These are phyloP conservation scores for Rhizomucor pusillus DNA, from an alignment of 371 early-diverging fungal genomes.

Conservation along the genomic window DNA sequence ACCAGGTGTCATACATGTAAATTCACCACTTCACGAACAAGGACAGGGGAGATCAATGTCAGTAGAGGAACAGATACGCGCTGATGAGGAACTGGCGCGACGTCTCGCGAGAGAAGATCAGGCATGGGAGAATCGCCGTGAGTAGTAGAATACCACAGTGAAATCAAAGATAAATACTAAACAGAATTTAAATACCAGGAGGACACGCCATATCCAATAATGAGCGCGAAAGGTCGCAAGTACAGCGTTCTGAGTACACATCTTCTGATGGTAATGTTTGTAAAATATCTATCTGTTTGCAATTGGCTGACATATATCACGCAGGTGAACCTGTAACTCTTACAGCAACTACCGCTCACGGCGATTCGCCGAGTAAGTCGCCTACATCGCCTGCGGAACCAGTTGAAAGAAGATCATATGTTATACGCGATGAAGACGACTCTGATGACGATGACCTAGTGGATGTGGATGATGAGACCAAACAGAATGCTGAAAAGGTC, in stretches of 20 bases:
- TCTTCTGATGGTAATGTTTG: too few species aligned
- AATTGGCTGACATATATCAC: background rate
- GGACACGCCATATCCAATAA: too few species aligned
- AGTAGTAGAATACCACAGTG: background rate
- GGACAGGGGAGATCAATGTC: conserved; percentile 8
- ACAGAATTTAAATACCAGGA: too few species aligned
- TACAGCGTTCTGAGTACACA: too few species aligned
- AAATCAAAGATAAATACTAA: too few species aligned
- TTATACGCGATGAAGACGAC: conserved; percentile 29
- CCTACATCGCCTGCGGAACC: conserved; percentile 17
- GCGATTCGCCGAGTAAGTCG: conserved; percentile 8
- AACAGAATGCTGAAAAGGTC: conserved; percentile 1
- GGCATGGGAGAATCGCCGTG: conserved; percentile 9
- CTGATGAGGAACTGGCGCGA: conserved; percentile 47
- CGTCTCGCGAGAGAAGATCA: conserved; percentile 34
- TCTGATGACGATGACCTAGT: conserved; percentile 25
- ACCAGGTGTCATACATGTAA: conserved; percentile 21
- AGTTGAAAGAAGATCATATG: conserved; percentile 16
- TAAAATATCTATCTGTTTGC: too few species aligned
- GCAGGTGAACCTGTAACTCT: conserved; percentile 7
- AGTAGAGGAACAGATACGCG: conserved; percentile 34
- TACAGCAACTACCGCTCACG: conserved; percentile 4
- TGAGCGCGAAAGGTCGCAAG: too few species aligned
- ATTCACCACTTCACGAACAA: conserved; percentile 16
- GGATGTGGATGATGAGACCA: conserved; percentile 20